Evolutionary conservation across 2,329 filamentous ascomycete species (phyloP).

Genomic region (Colletotrichum sp.): DNA sequence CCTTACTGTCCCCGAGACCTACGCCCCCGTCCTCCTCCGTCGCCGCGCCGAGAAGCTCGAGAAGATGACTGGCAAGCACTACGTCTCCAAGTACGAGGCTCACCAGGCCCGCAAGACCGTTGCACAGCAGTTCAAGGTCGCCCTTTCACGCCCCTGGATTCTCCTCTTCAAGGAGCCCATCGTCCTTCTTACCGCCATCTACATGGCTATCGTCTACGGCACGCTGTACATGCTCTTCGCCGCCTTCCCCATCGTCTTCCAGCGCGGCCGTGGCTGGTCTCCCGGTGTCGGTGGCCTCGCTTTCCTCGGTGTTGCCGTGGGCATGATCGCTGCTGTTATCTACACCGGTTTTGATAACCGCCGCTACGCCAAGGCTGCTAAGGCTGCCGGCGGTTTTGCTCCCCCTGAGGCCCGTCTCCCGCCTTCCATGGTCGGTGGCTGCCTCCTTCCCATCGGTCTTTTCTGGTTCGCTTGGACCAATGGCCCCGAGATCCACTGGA

Average conservation of each 20-base stretch:
- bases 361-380: slow-evolving; percentile 42
- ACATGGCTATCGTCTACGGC: slow-evolving; percentile 67
- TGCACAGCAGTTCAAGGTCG: slow-evolving; percentile 50
- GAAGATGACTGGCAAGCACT: slow-evolving; percentile 23
- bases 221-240: slow-evolving; percentile 66
- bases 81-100: slow-evolving; percentile 47
- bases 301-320: slow-evolving; percentile 72
- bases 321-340: slow-evolving; percentile 62
- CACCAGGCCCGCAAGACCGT: slow-evolving; percentile 40
- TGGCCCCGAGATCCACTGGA: slow-evolving; percentile 52
- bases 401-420: slow-evolving; percentile 63
- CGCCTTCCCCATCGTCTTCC: slow-evolving; percentile 71
- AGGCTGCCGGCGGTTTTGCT: slow-evolving; percentile 50
- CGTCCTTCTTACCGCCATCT: slow-evolving; percentile 68
- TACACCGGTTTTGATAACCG: slow-evolving; percentile 52
- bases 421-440: slow-evolving; percentile 58
- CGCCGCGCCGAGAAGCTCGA: slow-evolving; percentile 27
- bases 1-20: slow-evolving; percentile 48
- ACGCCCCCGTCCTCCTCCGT: slow-evolving; percentile 30
- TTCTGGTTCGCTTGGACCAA: slow-evolving; percentile 67
- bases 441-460: slow-evolving; percentile 58
- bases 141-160: slow-evolving; percentile 65
- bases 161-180: slow-evolving; percentile 75
- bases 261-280: slow-evolving; percentile 62
- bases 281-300: slow-evolving; percentile 65